Percentiles rank a stretch among this genome's conserved stretches.
These are phyloP conservation scores for Lycium ferocissimum DNA, from an alignment of 257 asterid species.

Conservation along the genomic window DNA sequence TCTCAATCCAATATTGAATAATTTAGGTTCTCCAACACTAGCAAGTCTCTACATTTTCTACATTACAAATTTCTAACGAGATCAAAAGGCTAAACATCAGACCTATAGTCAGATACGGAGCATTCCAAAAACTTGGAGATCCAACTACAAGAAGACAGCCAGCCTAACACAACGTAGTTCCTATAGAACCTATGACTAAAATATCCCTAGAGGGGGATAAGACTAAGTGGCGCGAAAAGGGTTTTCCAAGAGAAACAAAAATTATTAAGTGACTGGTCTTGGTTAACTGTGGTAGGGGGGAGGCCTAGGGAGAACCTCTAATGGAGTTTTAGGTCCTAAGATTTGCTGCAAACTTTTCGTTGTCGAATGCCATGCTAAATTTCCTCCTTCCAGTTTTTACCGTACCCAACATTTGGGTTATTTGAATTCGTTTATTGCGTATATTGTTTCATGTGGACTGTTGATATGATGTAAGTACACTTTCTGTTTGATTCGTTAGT, in stretches of 20 bases:
- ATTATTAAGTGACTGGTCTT: background rate
- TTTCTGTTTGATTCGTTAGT: background rate
- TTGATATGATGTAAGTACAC: background rate
- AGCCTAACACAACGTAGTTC: background rate
- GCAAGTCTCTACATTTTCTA: background rate
- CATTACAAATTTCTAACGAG: background rate
- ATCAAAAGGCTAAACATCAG: background rate
- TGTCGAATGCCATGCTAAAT: background rate
- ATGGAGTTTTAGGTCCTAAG: background rate
- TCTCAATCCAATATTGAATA: slow-evolving; percentile 21
- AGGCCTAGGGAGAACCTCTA: background rate
- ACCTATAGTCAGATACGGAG: background rate
- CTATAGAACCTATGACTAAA: background rate
- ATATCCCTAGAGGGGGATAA: background rate
- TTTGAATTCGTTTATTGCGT: background rate
- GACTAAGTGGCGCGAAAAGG: background rate
- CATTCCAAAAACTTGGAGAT: background rate
- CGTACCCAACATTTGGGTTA: background rate
- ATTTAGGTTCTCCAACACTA: background rate
- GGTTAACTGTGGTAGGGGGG: slow-evolving; percentile 19
- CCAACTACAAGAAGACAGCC: background rate
- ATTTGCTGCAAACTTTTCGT: background rate
- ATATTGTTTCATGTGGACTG: background rate
- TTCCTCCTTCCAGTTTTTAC: background rate
- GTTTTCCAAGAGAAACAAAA: background rate